Evolutionary conservation across 75 land plant species (phyloP), one percentile per base, ranked within the genome.

Genomic region (Picea sitchensis): DNA sequence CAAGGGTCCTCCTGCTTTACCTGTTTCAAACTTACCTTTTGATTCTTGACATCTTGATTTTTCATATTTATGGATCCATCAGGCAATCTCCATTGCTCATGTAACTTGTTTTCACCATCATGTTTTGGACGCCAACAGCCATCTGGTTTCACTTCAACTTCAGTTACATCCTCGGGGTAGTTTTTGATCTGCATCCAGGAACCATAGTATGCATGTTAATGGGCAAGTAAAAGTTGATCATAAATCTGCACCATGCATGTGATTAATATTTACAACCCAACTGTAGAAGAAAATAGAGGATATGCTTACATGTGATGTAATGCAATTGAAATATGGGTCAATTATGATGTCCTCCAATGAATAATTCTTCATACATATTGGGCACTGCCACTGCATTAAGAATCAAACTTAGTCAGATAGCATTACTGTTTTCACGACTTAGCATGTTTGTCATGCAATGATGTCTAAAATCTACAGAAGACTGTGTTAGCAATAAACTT

Each of bases 371-470:
- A 97, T 81, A 78, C 99, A 97, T 59, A 90, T 89, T 13, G 99
- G 99, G 61, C 99, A 97, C 63, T 97, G 99, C 99, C 99, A 97
- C 99, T 97, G 96, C 83, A 92, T 41, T 79, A 67, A 62, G 20
- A 60, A 26, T 41, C 15, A 65, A 30, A 15, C 73, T 41, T 58
- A 36, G 31, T 41, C 57, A 2, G 18, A 72, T 9, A 38, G 56
- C 56, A 51, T 9, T 9, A 51, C 56, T 51, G 56, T 51, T 51
- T 51, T 51, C 56, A 9, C 56, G 12, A 9, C 12, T 51, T 2
- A 9, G 12, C 56, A 51, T 51, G 56, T 51, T 51, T 51, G 11
- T 51, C 12, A 9, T 51, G 11, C 1, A 51, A 51, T 51, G 13
- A 51, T 9, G 12, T 51, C 56, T 51, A 51, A 51, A 51, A 51